A percentile compares a stretch with the other conserved stretches of the same genome.
Evolutionary conservation across 2,329 filamentous ascomycete genomes (phyloP).

Genomic region (Ampelomyces quisqualis): DNA sequence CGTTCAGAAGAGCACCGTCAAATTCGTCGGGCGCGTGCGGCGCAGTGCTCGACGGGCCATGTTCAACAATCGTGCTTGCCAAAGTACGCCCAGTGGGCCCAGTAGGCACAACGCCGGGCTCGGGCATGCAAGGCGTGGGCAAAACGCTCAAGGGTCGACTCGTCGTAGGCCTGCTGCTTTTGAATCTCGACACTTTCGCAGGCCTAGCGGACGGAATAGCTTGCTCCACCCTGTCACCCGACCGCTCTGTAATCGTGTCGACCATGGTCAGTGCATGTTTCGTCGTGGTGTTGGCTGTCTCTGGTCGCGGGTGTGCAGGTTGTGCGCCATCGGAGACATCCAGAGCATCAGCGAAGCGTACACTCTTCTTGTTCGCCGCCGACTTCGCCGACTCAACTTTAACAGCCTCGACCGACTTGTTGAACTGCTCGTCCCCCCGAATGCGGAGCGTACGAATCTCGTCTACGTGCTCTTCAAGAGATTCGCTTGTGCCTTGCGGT

Average conservation of each 20-base stretch:
- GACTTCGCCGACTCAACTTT: constrained; percentile 5
- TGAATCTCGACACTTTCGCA: constrained; percentile 47
- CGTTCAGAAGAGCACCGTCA: constrained; percentile 69
- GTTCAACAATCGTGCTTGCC: constrained; percentile 60
- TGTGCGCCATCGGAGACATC: constrained; percentile 62
- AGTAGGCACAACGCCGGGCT: constrained; percentile 36
- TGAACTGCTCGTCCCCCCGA: constrained; percentile 43
- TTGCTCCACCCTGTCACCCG: constrained; percentile 11
- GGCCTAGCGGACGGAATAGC: constrained; percentile 24
- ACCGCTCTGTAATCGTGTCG: constrained; percentile 40
- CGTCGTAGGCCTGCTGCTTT: constrained; percentile 31
- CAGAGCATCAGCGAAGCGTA: constrained; percentile 74
- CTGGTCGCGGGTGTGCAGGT: constrained; percentile 23
- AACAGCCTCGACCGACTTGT: constrained; percentile 19
- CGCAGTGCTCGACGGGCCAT: constrained; percentile 40
- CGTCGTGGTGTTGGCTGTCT: constrained; percentile 1
- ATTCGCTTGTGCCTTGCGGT: constrained; percentile 45
- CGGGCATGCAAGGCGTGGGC: constrained; percentile 26
- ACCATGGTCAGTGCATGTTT: constrained; percentile 32
- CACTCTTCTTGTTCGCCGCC: constrained; percentile 60
- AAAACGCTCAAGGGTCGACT: constrained; percentile 18
- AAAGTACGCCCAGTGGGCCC: constrained; percentile 55
- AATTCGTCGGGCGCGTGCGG: constrained; percentile 52
- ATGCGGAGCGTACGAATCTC: constrained; percentile 60
- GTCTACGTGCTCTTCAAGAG: constrained; percentile 51